Base-by-base conservation (phyloP, 306 rosid genomes). In the Cyclanthera cordifolia region DNA sequence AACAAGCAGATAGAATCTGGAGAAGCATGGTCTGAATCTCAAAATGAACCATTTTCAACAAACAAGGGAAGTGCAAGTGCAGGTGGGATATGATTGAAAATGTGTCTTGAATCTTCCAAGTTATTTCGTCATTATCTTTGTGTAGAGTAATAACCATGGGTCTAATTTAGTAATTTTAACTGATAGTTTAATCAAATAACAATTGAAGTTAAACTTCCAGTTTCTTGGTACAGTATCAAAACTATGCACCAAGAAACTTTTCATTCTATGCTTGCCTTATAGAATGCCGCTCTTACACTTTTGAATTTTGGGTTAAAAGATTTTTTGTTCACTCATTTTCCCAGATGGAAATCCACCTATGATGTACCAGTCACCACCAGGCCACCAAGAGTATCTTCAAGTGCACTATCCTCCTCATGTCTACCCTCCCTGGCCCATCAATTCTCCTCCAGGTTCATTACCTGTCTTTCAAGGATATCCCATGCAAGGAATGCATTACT, bases 401-500 rank as follows among this genome's bases (percentile, higher is more conserved):
- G 97, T 95, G 30, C 97, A 90, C 71, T 90, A 82, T 82, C 96
- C 91, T n/a, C 96, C 72, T 75, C 93, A 83, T 53, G 80, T 94
- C 90, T 88, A 69, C 67, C 90, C 97, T 78, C 87, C 95, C 41
- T 94, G 99, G 99, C 97, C 96, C 69, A 69, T 90, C 76, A 93
- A 90, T 81, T 85, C 95, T 82, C 85, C 96, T 34, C 87, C 91
- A 1, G 95, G 97, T 34, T 46, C 91, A 41, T 21, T 85, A 8
- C 99, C 99, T 4, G 86, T 79, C 74, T 94, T 71, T 85, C 97
- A 71, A 65, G 83, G 91, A 71, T 94, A 85, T 82, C 88, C 96
- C 43, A 82, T 92, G 83, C 98, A 89, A 74, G 99, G 99, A 77
- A 88, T 94, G 81, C 96, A 95, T 67, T 94, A 88, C 78, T 90